phyloP scores from a whole-genome alignment of 495 filamentous ascomycete genomes.

The Usnea hakonensis region DNA sequence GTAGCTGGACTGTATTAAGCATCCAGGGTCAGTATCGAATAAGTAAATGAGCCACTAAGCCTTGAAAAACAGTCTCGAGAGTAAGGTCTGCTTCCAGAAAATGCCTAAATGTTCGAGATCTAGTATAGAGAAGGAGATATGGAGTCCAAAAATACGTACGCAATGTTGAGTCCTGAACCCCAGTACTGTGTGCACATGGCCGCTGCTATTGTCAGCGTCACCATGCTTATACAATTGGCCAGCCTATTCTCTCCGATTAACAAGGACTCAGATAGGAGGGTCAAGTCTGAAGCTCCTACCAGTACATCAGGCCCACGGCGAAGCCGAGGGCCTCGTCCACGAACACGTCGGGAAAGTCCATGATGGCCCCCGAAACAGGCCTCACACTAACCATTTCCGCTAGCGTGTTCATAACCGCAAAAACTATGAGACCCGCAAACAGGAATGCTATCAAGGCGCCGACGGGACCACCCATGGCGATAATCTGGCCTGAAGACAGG shows the following conservation, averaged over 20 bases:
- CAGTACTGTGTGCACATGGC: constrained; percentile 25
- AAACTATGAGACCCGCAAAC: constrained; percentile 32
- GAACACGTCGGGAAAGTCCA: constrained; percentile 36
- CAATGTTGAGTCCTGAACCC: too few species aligned
- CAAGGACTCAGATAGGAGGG: neutral
- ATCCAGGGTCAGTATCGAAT: too few species aligned
- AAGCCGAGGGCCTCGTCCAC: constrained; percentile 37
- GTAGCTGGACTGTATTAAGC: too few species aligned
- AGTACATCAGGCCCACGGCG: constrained; percentile 35
- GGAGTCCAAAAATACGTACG: too few species aligned
- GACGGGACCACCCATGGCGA: constrained; percentile 30
- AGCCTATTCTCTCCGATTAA: constrained; percentile 16
- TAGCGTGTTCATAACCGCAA: constrained; percentile 36
- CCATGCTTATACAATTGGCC: constrained; percentile 30
- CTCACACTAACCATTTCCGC: constrained; percentile 37
- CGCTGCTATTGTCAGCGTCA: constrained; percentile 24
- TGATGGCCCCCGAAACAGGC: constrained; percentile 34
- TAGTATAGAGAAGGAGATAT: too few species aligned
- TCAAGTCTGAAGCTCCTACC: constrained; percentile 24
- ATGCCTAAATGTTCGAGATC: too few species aligned
- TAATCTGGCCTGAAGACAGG: constrained; percentile 32
- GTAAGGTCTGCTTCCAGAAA: too few species aligned
- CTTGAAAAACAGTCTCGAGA: too few species aligned
- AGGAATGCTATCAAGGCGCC: constrained; percentile 35
- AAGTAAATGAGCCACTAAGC: too few species aligned